Evolutionary conservation across 2,329 filamentous ascomycete genomes (phyloP).

Genomic region (Xylariaceae sp.): DNA sequence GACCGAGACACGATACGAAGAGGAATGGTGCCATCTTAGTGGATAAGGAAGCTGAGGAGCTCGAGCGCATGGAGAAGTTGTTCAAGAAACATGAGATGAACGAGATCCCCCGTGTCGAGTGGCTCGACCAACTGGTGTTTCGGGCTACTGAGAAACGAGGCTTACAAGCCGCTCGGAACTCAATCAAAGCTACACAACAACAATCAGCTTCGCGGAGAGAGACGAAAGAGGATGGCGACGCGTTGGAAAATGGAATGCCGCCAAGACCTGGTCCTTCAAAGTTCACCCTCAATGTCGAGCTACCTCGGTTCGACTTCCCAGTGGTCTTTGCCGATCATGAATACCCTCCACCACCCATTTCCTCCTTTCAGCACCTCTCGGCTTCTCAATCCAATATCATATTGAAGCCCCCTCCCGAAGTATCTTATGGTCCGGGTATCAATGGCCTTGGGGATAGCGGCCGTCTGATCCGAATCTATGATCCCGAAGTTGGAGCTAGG

Average conservation of each 20-base stretch:
- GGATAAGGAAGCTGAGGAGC: conserved; percentile 74
- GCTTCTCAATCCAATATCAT: conserved; percentile 65
- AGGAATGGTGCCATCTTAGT: conserved; percentile 47
- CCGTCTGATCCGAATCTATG: conserved; percentile 79
- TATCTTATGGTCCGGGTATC: conserved; percentile 87
- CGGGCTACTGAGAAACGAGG: conserved; percentile 79
- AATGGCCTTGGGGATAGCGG: conserved; percentile 58
- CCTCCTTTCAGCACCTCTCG: conserved; percentile 63
- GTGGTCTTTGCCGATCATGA: conserved; percentile 93
- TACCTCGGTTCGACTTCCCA: conserved; percentile 92
- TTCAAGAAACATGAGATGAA: conserved; percentile 99
- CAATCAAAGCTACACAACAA: conserved; percentile 55
- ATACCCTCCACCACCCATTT: conserved; percentile 80
- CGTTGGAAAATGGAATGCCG: conserved; percentile 42
- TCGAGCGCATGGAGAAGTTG: conserved; percentile 81
- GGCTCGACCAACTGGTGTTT: conserved; percentile 94
- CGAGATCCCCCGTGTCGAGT: conserved; percentile 87
- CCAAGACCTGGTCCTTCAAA: conserved; percentile 45
- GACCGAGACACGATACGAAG: conserved; percentile 48
- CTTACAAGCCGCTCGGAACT: conserved; percentile 59
- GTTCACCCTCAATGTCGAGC: conserved; percentile 84
- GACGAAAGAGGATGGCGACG: conserved; percentile 32
- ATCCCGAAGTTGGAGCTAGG: conserved; percentile 82
- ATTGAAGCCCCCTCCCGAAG: conserved; percentile 77
- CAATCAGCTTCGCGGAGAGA: conserved; percentile 35